Base-by-base conservation (phyloP, 2,329 filamentous ascomycete genomes). In the Penicillium sp. region DNA sequence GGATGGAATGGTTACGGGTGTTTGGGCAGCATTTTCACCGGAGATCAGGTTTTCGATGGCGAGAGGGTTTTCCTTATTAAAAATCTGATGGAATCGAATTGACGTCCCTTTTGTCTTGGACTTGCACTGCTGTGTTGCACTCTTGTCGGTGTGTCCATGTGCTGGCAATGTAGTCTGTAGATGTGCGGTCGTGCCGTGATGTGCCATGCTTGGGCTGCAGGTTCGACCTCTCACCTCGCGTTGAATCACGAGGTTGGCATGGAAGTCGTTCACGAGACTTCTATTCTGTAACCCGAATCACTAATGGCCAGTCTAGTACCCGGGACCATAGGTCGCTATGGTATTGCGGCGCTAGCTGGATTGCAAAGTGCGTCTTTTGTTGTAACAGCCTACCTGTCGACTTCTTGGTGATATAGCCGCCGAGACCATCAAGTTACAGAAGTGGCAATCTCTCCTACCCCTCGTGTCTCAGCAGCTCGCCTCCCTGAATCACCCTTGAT, bases 71-170 rank as follows among this genome's bases (percentile, higher is more conserved):
- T 51, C 41, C 54, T 56, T 62, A 53, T 53, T 56, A 63, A 63
- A 60, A 62, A 61, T 62, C 44, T 58, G 50, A 63, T 59, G 54
- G 61, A 62, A 62, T 63, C 46, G 55, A 63, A 63, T 61, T 63
- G 60, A 60, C 50, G 53, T 58, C 36, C 53, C 57, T 50, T 60
- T 60, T 58, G 55, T 54, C 49, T 51, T 56, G 44, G 33, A 59
- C 16, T 36, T 56, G 44, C 38, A 59, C 16, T 36, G 8, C 10
- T 18, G n/a, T 38, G 35, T 11, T 18, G 16, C 16, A 10, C 35
- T 4, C 18, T 22, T 33, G 30, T 33, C 9, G 10, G 35, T 20
- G 35, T 11, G 11, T 20, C 8, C n/a, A 36, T 28, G 28, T 14
- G 35, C 10, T 20, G 35, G 39, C 20, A n/a, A 14, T 39, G 45